Evolutionary conservation across 306 rosid genomes (phyloP).

Genomic region (Oxytropis ochrocephala): DNA sequence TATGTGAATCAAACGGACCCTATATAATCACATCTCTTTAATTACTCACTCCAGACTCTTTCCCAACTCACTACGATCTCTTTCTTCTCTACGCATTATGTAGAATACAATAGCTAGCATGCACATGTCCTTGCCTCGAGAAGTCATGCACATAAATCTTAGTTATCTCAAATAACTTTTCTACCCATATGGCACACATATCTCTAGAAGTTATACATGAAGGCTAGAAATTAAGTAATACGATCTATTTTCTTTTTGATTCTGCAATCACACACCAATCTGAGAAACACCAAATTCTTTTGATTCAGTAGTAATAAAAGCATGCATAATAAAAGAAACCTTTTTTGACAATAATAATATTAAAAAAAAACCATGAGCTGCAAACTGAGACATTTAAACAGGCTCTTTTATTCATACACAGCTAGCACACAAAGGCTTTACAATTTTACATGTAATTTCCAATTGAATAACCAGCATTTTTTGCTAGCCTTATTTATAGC

Average conservation of each 20-base stretch:
- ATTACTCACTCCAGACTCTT: too few species aligned
- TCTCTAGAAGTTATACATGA: too few species aligned
- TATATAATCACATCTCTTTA: too few species aligned
- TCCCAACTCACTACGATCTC: too few species aligned
- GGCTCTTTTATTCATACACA: slow-evolving; percentile 23
- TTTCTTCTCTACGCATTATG: background rate
- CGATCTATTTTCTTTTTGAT: too few species aligned
- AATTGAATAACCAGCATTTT: background rate
- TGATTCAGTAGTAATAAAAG: background rate
- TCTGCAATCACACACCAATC: too few species aligned
- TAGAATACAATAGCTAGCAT: background rate
- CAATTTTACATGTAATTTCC: background rate
- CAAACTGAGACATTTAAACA: background rate
- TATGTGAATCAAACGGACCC: too few species aligned
- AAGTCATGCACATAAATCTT: background rate
- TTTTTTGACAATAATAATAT: too few species aligned
- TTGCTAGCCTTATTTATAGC: background rate
- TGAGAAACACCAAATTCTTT: background rate
- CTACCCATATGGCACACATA: too few species aligned
- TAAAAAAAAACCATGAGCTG: background rate
- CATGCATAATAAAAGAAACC: background rate
- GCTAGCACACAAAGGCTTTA: background rate
- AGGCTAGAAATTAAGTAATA: too few species aligned
- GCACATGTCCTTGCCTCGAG: background rate
- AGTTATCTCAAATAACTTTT: background rate